A percentile compares a stretch with the other conserved stretches of the same genome.
These are phyloP conservation scores for Vicia sativa DNA, from an alignment of 306 rosid species.

Conservation along the genomic window DNA sequence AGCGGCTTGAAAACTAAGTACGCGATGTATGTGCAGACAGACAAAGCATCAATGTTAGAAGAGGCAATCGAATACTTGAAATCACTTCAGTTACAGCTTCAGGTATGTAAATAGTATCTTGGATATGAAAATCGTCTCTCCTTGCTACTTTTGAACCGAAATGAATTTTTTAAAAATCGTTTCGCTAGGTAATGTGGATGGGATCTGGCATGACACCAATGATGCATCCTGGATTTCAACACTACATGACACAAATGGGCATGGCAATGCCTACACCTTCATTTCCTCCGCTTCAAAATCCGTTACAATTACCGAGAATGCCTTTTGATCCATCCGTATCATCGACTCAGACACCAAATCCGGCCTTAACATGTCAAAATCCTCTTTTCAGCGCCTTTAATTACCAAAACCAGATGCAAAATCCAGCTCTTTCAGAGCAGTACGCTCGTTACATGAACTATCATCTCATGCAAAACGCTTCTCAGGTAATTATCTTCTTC, in stretches of 20 bases:
- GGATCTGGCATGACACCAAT: slow-evolving; percentile 86
- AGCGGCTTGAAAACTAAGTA: slow-evolving; percentile 23
- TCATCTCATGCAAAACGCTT: slow-evolving; percentile 72
- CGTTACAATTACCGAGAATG: slow-evolving; percentile 59
- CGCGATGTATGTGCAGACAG: slow-evolving; percentile 64
- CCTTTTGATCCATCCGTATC: slow-evolving; percentile 53
- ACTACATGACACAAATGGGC: slow-evolving; percentile 66
- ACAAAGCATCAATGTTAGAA: slow-evolving; percentile 93
- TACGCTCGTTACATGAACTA: slow-evolving; percentile 71
- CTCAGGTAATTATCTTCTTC: slow-evolving; percentile 61
- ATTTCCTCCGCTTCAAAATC: slow-evolving; percentile 60
- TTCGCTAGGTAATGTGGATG: slow-evolving; percentile 85
- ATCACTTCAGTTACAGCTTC: slow-evolving; percentile 92
- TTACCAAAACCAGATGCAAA: slow-evolving; percentile 74
- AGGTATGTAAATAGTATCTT: slow-evolving; percentile 51
- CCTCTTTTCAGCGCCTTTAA: slow-evolving; percentile 60
- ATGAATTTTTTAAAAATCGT: slow-evolving; percentile 9
- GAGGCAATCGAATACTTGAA: slow-evolving; percentile 94
- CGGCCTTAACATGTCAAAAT: slow-evolving; percentile 57
- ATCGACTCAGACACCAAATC: slow-evolving; percentile 56
- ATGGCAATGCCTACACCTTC: slow-evolving; percentile 72
- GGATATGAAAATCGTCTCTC: slow-evolving; percentile 18
- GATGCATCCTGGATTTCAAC: slow-evolving; percentile 82
- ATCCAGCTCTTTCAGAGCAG: slow-evolving; percentile 71
- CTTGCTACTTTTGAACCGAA: slow-evolving; percentile 18